Percentiles rank a stretch among this genome's conserved stretches.
Evolutionary conservation across 2,329 filamentous ascomycete genomes (phyloP).

Genomic region (Aspergillus viridinutans): DNA sequence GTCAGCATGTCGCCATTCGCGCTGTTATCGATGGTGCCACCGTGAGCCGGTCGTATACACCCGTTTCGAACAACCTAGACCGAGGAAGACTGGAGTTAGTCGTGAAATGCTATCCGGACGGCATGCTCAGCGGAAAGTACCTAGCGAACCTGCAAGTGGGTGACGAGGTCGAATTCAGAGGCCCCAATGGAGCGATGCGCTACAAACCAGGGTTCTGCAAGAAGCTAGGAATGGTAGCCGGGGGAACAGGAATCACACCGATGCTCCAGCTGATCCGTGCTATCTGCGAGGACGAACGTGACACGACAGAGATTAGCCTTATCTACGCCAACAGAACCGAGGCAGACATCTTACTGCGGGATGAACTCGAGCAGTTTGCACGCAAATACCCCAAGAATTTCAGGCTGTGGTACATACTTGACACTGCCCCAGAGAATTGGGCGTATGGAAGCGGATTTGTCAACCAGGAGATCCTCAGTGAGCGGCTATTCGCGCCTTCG

Average conservation of each 20-base stretch:
- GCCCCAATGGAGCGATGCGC: conserved; percentile 33
- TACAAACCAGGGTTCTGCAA: conserved; percentile 27
- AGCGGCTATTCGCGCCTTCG: conserved; percentile 46
- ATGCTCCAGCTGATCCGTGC: conserved; percentile 61
- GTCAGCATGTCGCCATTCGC: conserved; percentile 54
- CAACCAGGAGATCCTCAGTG: conserved; percentile 48
- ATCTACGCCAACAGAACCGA: conserved; percentile 58
- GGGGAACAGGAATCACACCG: conserved; percentile 43
- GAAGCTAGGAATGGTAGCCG: conserved; percentile 37
- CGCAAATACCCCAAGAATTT: conserved; percentile 51
- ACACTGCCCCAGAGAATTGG: conserved; percentile 47
- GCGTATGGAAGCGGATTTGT: conserved; percentile 48
- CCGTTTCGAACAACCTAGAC: conserved; percentile 33
- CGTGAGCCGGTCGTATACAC: conserved; percentile 53
- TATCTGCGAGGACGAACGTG: conserved; percentile 56
- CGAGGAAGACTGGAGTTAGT: conserved; percentile 31
- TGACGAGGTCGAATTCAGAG: conserved; percentile 30
- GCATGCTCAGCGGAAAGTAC: conserved; percentile 27
- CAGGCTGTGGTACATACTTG: conserved; percentile 53
- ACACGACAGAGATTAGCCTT: conserved; percentile 54
- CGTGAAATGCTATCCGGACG: conserved; percentile 34
- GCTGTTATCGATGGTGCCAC: conserved; percentile 44
- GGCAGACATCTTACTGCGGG: conserved; percentile 55
- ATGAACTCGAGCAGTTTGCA: conserved; percentile 54
- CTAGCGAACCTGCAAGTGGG: conserved; percentile 26